Percentiles rank a stretch among this genome's conserved stretches.
These are phyloP conservation scores for Phytophthora pinifolia DNA, from an alignment of 352 stramenopile species.

Conservation along the genomic window DNA sequence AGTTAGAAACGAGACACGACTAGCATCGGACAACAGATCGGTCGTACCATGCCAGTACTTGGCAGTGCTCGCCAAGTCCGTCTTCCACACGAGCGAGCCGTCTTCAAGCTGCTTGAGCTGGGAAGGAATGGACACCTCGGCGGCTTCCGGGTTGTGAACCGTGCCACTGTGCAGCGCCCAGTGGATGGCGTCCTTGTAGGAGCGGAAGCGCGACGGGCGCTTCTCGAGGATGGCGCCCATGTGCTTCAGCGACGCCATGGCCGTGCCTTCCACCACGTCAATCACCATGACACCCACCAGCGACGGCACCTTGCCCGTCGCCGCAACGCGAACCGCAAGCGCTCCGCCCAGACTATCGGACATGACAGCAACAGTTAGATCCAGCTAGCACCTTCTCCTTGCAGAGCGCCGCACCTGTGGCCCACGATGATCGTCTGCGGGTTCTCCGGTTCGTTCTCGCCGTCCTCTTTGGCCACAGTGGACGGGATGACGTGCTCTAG, in stretches of 20 bases:
- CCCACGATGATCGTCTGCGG: slow-evolving; percentile 74
- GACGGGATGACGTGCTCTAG: slow-evolving; percentile 53
- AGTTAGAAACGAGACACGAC: slow-evolving; percentile 4
- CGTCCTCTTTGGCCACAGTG: slow-evolving; percentile 13
- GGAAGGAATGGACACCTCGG: slow-evolving; percentile 77
- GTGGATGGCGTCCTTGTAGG: slow-evolving; percentile 70
- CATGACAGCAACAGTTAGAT: slow-evolving; percentile 1
- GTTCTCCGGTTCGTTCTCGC: slow-evolving; percentile 26
- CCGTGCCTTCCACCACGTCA: slow-evolving; percentile 89
- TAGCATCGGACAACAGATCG: background rate
- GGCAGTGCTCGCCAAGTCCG: slow-evolving; percentile 69
- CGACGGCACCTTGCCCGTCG: slow-evolving; percentile 51
- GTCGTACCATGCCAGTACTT: slow-evolving; percentile 73
- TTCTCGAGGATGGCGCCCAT: slow-evolving; percentile 82
- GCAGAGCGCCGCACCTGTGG: slow-evolving; percentile 54
- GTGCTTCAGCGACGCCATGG: slow-evolving; percentile 80
- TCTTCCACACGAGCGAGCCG: slow-evolving; percentile 71
- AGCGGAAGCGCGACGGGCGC: slow-evolving; percentile 66
- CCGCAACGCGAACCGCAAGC: slow-evolving; percentile 74
- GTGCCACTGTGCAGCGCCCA: slow-evolving; percentile 80
- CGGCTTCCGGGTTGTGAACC: slow-evolving; percentile 75
- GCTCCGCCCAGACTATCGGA: slow-evolving; percentile 72
- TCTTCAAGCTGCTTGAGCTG: slow-evolving; percentile 57
- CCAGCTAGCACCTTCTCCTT: background rate
- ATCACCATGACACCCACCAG: slow-evolving; percentile 87